Evolutionary conservation across 164 flowering plant species (phyloP).

Genomic region (Aristolochia californica): DNA sequence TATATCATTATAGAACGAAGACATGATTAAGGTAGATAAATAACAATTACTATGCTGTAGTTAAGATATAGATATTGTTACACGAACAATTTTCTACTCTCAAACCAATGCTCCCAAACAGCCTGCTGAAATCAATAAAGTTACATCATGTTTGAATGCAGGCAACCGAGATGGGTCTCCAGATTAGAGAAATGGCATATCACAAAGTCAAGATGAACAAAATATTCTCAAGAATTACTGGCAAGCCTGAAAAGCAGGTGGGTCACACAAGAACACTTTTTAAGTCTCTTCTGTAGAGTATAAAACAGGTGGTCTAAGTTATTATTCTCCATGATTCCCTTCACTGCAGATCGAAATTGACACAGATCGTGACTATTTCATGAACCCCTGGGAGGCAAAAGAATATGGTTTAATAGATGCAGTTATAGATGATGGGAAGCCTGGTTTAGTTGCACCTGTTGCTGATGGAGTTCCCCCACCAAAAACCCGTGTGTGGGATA

Average conservation of each 20-base stretch:
- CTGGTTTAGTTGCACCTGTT: conserved; percentile 83
- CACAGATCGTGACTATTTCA: conserved; percentile 74
- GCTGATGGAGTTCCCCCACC: conserved; percentile 72
- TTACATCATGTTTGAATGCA: conserved; percentile 14
- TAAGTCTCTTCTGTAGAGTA: background rate
- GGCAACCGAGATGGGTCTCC: conserved; percentile 62
- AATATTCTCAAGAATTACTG: conserved; percentile 77
- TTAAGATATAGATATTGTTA: too few species aligned
- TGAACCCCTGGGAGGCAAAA: conserved; percentile 88
- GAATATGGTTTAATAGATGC: conserved; percentile 82
- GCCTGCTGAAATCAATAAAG: too few species aligned
- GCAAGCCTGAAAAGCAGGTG: conserved; percentile 80
- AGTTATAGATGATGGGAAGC: conserved; percentile 90
- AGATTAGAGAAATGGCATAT: conserved; percentile 67
- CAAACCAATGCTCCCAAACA: too few species aligned
- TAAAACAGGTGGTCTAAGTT: background rate
- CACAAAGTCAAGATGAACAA: conserved; percentile 77
- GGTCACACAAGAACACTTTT: background rate
- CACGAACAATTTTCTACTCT: too few species aligned
- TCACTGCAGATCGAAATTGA: conserved; percentile 60
- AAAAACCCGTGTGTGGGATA: conserved; percentile 47
- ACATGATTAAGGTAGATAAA: too few species aligned
- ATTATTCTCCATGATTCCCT: background rate
- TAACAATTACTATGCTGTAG: too few species aligned
- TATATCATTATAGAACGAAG: too few species aligned